phyloP scores from a whole-genome alignment of 257 asterid genomes.

The Jacaranda mimosifolia region DNA sequence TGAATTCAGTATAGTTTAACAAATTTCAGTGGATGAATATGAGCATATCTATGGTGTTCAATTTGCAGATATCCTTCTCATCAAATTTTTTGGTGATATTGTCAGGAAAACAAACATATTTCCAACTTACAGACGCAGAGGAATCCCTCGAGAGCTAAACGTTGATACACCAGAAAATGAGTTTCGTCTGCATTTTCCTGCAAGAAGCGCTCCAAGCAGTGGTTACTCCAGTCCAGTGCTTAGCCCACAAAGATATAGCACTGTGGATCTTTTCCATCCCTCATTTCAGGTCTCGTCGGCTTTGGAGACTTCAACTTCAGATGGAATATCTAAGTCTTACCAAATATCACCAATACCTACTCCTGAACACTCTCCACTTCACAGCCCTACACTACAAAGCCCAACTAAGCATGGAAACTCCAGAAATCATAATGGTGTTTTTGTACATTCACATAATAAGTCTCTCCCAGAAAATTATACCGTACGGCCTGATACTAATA shows the following conservation, averaged over 20 bases:
- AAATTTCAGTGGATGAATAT: background rate
- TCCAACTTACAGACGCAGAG: constrained; percentile 57
- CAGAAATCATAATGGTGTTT: constrained; percentile 30
- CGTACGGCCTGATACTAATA: constrained; percentile 48
- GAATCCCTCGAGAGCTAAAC: constrained; percentile 52
- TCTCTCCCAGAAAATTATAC: constrained; percentile 54
- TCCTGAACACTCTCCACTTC: constrained; percentile 62
- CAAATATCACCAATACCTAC: constrained; percentile 44
- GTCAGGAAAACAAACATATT: constrained; percentile 34
- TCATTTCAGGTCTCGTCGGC: constrained; percentile 44
- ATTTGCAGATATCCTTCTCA: constrained; percentile 47
- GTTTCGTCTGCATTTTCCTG: constrained; percentile 52
- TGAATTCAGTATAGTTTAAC: background rate
- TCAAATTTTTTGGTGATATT: constrained; percentile 42
- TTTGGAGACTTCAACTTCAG: constrained; percentile 43
- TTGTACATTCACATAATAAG: constrained; percentile 44
- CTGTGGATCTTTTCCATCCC: constrained; percentile 54
- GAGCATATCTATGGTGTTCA: background rate
- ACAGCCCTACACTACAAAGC: constrained; percentile 49
- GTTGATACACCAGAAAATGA: constrained; percentile 48
- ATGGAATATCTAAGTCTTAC: constrained; percentile 44
- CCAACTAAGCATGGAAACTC: constrained; percentile 37
- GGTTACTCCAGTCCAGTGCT: constrained; percentile 74
- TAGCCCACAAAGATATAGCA: constrained; percentile 69
- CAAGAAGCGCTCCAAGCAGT: constrained; percentile 82